A percentile compares a stretch with the other conserved stretches of the same genome.
These are phyloP conservation scores for Beauveria australis DNA, from an alignment of 2,329 filamentous ascomycete genomes.

Conservation along the genomic window DNA sequence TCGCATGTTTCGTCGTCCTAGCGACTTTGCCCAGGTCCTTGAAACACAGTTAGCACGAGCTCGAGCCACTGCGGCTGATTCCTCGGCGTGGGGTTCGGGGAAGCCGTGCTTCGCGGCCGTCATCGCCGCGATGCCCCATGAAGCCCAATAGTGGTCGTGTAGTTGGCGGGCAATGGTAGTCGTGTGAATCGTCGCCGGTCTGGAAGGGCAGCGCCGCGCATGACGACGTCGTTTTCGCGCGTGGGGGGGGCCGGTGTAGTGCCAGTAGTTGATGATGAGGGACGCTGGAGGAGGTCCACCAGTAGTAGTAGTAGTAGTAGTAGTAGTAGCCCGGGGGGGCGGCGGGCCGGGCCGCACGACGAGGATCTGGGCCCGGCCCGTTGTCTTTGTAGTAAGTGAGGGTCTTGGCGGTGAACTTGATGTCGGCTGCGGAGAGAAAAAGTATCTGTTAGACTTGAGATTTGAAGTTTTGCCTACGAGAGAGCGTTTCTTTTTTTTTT, in stretches of 20 bases:
- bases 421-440: not conserved
- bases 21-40: constrained; percentile 18
- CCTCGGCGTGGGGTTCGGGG: constrained; percentile 44
- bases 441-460: no score
- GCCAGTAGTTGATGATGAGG: constrained; percentile 55
- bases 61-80: constrained; percentile 61
- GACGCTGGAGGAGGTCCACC: constrained; percentile 56
- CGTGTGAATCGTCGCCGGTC: constrained; percentile 33
- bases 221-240: constrained; percentile 45
- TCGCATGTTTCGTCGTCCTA: constrained; percentile 42
- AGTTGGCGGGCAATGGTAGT: constrained; percentile 43
- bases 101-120: constrained; percentile 64
- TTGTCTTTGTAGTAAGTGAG: constrained; percentile 12
- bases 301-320: constrained; percentile 59
- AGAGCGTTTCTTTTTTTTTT: not conserved
- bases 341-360: constrained; percentile 36
- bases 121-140: constrained; percentile 67
- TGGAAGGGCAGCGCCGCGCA: constrained; percentile 49
- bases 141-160: constrained; percentile 45
- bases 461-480: no score
- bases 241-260: constrained; percentile 50
- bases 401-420: constrained; percentile 8
- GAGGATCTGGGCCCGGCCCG: constrained; percentile 4
- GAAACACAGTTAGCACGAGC: constrained; percentile 62
- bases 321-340: constrained; percentile 28